Conservation (phyloP, 345 rosid species). For the Hypericum androsaemum region DNA sequence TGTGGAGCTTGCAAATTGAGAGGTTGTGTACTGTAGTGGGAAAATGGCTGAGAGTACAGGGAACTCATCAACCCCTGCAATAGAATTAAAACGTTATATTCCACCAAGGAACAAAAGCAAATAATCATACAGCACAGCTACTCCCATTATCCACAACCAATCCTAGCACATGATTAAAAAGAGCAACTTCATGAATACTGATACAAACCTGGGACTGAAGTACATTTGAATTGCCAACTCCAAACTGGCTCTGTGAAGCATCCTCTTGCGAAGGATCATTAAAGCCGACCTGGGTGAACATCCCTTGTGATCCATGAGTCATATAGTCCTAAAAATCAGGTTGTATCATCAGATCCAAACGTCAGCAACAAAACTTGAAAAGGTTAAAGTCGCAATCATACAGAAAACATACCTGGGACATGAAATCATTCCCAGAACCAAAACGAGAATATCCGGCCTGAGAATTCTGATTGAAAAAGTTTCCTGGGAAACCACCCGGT, state of each 20-base stretch:
- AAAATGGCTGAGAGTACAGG: slow-evolving; percentile 87
- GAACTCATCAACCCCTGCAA: slow-evolving; percentile 83
- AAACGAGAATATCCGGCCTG: slow-evolving; percentile 89
- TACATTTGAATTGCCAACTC: slow-evolving; percentile 54
- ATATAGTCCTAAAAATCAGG: slow-evolving; percentile 53
- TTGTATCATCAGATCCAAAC: neutral
- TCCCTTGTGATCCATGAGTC: slow-evolving; percentile 88
- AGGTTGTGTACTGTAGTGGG: slow-evolving; percentile 76
- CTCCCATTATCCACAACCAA: too few relatives aligned
- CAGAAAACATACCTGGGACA: slow-evolving; percentile 72
- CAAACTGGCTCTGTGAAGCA: slow-evolving; percentile 68
- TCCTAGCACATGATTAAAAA: neutral
- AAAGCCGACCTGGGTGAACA: slow-evolving; percentile 84
- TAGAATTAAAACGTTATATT: neutral
- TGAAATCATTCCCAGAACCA: slow-evolving; percentile 74
- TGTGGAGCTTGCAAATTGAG: slow-evolving; percentile 56
- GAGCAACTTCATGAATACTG: too few relatives aligned
- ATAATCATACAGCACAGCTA: neutral
- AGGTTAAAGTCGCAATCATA: neutral
- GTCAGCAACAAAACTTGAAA: neutral
- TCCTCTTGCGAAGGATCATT: slow-evolving; percentile 79
- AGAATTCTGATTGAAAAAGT: slow-evolving; percentile 79
- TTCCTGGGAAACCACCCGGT: slow-evolving; percentile 76
- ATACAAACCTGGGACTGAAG: slow-evolving; percentile 86
- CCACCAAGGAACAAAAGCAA: neutral